A percentile compares a stretch with the other conserved stretches of the same genome.
These are phyloP conservation scores for Penicillium goetzii DNA, from an alignment of 495 filamentous ascomycete genomes.

Conservation along the genomic window DNA sequence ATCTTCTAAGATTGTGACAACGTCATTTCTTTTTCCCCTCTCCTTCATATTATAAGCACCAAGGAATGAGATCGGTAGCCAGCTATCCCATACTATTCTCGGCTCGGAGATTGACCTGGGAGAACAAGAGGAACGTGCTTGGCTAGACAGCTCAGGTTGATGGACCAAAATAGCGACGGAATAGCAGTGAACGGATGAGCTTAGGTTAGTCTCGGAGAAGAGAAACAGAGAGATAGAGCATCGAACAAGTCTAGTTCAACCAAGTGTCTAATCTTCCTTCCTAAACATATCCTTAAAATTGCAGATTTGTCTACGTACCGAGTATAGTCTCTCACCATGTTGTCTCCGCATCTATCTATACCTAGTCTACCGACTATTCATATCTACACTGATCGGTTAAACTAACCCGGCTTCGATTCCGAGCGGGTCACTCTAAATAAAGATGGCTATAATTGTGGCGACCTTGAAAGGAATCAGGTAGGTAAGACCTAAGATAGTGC, in stretches of 20 bases:
- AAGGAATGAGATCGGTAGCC: not conserved
- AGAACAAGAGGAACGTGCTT: not conserved
- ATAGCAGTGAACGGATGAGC: not conserved
- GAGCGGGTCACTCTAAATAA: not conserved
- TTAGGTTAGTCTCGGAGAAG: not conserved
- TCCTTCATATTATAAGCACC: not conserved
- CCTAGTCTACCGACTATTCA: not conserved
- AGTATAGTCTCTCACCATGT: not conserved
- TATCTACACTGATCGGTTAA: constrained; percentile 1
- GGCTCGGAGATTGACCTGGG: not conserved
- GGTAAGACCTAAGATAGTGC: constrained; percentile 17
- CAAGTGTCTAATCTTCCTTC: not conserved
- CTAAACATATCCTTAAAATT: not conserved
- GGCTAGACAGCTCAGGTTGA: not conserved
- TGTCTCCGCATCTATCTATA: not conserved
- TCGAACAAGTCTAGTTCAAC: not conserved
- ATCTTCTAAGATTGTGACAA: too few species aligned
- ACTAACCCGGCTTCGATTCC: not conserved
- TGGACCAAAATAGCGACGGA: not conserved
- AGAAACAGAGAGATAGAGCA: not conserved
- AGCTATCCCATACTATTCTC: not conserved
- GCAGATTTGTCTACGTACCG: not conserved
- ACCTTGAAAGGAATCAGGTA: not conserved
- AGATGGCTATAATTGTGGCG: constrained; percentile 2
- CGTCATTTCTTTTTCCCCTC: too few species aligned